Percentiles rank a stretch among this genome's conserved stretches.
phyloP scores from a whole-genome alignment of 83 land plant genomes.

The Picea abies region DNA sequence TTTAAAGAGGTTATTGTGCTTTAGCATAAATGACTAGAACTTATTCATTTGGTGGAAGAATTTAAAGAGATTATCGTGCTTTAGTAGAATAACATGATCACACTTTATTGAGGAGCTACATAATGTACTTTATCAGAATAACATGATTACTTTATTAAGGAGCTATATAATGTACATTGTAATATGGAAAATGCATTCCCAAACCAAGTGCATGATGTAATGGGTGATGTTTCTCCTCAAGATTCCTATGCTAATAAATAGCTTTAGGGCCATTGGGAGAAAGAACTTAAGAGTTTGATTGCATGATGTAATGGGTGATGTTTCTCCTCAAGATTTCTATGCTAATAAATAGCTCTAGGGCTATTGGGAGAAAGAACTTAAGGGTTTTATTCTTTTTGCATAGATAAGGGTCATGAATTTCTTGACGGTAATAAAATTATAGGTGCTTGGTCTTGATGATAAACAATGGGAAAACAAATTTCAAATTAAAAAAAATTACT shows the following conservation, averaged over 20 bases:
- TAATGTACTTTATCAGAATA: slow-evolving; percentile 40
- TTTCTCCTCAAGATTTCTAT: slow-evolving; percentile 8
- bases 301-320: slow-evolving; percentile 9
- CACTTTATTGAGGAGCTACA: no score
- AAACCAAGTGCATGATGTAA: slow-evolving; percentile 22
- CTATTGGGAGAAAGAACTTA: slow-evolving; percentile 14
- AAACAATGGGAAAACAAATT: background rate
- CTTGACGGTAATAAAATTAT: background rate
- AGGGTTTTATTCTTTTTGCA: background rate
- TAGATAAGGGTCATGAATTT: background rate
- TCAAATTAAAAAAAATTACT: no score
- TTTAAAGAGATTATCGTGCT: slow-evolving; percentile 46
- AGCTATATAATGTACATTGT: slow-evolving; percentile 32
- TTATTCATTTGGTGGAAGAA: slow-evolving; percentile 55
- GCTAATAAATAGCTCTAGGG: background rate
- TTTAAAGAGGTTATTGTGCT: slow-evolving; percentile 45
- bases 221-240: slow-evolving; percentile 14
- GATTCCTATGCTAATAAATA: background rate
- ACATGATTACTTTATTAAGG: slow-evolving; percentile 40
- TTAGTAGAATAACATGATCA: slow-evolving; percentile 20
- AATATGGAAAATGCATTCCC: slow-evolving; percentile 32
- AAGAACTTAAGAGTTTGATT: slow-evolving; percentile 15
- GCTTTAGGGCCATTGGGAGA: background rate
- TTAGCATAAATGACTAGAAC: slow-evolving; percentile 67
- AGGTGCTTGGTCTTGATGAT: background rate